Conservation (phyloP, 2,329 filamentous ascomycete genomes). For the Fusarium avenaceum region DNA sequence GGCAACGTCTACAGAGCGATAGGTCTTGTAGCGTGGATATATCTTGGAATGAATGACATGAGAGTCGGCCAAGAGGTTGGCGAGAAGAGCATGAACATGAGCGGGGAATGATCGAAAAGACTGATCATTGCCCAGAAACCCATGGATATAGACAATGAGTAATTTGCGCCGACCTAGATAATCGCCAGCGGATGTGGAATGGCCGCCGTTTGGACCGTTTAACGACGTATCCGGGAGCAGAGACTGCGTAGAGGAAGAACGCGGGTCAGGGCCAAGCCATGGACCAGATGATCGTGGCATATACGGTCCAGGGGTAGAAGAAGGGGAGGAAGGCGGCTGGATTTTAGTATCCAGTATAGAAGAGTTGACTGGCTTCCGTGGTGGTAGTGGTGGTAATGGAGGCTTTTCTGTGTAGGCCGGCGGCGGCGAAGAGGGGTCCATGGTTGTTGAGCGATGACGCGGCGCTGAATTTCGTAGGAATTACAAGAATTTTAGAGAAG, state of each 20-base stretch:
- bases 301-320: constrained; percentile 16
- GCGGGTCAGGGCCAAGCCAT: constrained; percentile 57
- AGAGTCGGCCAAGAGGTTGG: constrained; percentile 74
- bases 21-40: constrained; percentile 84
- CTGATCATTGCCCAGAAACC: constrained; percentile 89
- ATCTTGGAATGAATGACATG: constrained; percentile 90
- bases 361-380: constrained; percentile 29
- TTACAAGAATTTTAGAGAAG: neutral
- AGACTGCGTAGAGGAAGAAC: constrained; percentile 64
- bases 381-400: constrained; percentile 35
- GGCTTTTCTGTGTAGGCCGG: constrained; percentile 36
- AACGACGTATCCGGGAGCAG: constrained; percentile 50
- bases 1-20: constrained; percentile 78
- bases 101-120: constrained; percentile 91
- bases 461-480: neutral
- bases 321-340: constrained; percentile 11
- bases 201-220: constrained; percentile 14
- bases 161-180: constrained; percentile 65
- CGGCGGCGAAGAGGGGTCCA: constrained; percentile 32
- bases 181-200: constrained; percentile 15
- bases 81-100: constrained; percentile 83
- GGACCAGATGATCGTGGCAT: constrained; percentile 13
- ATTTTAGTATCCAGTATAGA: constrained; percentile 14
- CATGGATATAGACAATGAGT: constrained; percentile 87
- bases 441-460: constrained; percentile 15